Conservation (phyloP, 108 stramenopile species). For the Epithemia pelagica region DNA sequence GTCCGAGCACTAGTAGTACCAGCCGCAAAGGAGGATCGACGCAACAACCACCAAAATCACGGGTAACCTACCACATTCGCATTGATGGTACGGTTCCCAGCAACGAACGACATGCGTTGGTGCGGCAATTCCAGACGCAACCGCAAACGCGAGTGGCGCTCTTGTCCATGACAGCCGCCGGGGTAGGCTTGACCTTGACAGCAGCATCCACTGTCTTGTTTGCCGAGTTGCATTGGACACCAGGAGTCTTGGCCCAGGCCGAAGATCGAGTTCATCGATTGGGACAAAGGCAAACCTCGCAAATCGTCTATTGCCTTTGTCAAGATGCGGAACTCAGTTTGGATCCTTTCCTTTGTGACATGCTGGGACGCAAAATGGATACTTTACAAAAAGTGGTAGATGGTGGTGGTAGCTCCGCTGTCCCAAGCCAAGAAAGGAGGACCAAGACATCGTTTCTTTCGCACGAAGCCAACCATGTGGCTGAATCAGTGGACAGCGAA, state of each 20-base stretch:
- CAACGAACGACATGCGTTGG: constrained; percentile 68
- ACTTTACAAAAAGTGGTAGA: constrained; percentile 66
- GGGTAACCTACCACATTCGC: constrained; percentile 46
- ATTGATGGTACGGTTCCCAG: constrained; percentile 79
- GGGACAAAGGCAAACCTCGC: constrained; percentile 73
- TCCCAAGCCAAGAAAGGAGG: neutral
- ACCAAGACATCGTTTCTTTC: neutral
- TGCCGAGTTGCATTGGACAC: constrained; percentile 84
- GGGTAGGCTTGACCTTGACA: constrained; percentile 87
- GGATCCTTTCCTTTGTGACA: constrained; percentile 70
- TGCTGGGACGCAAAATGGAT: constrained; percentile 64
- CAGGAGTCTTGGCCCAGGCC: constrained; percentile 85
- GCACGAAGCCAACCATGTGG: neutral
- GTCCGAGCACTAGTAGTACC: neutral
- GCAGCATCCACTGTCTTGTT: constrained; percentile 80
- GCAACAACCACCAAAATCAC: too few species aligned
- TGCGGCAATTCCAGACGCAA: constrained; percentile 78
- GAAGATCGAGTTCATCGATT: constrained; percentile 95
- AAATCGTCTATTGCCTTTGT: constrained; percentile 79
- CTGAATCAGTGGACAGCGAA: neutral
- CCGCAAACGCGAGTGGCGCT: constrained; percentile 59
- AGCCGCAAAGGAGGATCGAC: neutral
- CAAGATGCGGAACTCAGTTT: constrained; percentile 46
- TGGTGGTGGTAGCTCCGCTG: constrained; percentile 28
- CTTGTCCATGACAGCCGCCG: constrained; percentile 87